Conservation (phyloP, 2,329 filamentous ascomycete species). For the Fusarium tricinctum region DNA sequence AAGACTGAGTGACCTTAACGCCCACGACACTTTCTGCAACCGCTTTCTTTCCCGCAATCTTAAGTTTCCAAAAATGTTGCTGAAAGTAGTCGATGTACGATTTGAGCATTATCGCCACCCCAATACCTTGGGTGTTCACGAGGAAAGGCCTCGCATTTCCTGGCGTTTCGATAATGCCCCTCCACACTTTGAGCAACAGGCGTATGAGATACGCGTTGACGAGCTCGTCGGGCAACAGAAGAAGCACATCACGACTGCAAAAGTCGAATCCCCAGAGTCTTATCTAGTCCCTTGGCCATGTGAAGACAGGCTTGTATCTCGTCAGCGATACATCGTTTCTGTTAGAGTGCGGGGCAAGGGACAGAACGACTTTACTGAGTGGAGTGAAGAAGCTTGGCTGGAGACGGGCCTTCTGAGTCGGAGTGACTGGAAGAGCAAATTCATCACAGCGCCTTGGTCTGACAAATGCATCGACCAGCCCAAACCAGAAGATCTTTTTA, state of each 20-base stretch:
- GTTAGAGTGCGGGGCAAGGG: constrained; percentile 32
- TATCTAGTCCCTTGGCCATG: constrained; percentile 31
- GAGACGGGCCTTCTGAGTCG: constrained; percentile 33
- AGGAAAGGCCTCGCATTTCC: constrained; percentile 37
- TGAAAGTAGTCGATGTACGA: constrained; percentile 26
- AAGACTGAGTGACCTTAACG: neutral
- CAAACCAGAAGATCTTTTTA: constrained; percentile 39
- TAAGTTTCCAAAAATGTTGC: constrained; percentile 16
- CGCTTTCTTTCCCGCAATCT: neutral
- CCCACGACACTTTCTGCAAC: neutral
- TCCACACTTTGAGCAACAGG: constrained; percentile 30
- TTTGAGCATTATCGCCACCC: constrained; percentile 38
- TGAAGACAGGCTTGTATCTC: constrained; percentile 22
- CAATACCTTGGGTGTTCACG: constrained; percentile 36
- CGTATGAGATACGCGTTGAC: constrained; percentile 29
- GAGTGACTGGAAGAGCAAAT: constrained; percentile 27
- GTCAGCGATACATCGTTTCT: constrained; percentile 12
- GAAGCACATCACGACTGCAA: neutral
- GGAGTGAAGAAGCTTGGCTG: constrained; percentile 33
- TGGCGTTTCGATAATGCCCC: constrained; percentile 38
- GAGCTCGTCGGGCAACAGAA: neutral
- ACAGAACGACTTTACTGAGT: neutral
- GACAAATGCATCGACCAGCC: constrained; percentile 25
- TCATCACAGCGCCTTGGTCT: constrained; percentile 43
- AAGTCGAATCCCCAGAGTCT: constrained; percentile 6